Evolutionary conservation across 768 basidiomycete genomes (phyloP), one percentile per base, ranked within the genome.

Genomic region (Tephrocybe sp.): DNA sequence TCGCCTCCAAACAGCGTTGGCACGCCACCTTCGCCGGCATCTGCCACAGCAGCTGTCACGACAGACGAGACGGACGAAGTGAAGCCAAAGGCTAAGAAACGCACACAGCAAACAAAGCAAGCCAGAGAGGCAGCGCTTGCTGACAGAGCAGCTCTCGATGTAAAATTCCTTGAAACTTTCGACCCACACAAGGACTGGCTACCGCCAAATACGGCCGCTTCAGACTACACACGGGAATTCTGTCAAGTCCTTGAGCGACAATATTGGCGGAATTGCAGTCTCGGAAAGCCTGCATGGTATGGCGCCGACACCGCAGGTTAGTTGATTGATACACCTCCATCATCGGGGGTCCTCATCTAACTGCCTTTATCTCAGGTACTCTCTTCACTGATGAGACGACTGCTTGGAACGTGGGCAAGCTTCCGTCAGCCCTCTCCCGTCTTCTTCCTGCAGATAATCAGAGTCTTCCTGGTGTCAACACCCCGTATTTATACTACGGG

Each of bases 401-500:
- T 16, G 64, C 79, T 1, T 99, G 95, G 95, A 98, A 99, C 62
- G 94, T 98, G n/a, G 93, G 86, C 0, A 77, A 84, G 63, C 80
- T 99, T 10, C 86, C 86, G 24, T 97, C 94, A 31, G 77, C 91
- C 2, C 79, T 99, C 19, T 84, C 86, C 9, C 84, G 93, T 3
- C 72, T 97, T 22, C 70, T 92, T 0, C 89, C 88, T 0, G 62
- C 79, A 11, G 75, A 83, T 6, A 70, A 75, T 31, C 79, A 85
- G 45, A 80, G 85, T 33, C 72, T 99, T 22, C 94, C 95, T 1
- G 97, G 97, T 8, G 97, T 99, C 41, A 98, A 98, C 62, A 87
- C 93, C 2, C 95, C 95, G 0, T 98, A 98, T 64, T 79, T 98
- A 2, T 98, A 98, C 68, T 98, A 94, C 64, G 97, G 97, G 55